Evolutionary conservation across 257 asterid species (phyloP), one percentile per base, ranked within the genome.

Genomic region (Gentiana macrophylla): DNA sequence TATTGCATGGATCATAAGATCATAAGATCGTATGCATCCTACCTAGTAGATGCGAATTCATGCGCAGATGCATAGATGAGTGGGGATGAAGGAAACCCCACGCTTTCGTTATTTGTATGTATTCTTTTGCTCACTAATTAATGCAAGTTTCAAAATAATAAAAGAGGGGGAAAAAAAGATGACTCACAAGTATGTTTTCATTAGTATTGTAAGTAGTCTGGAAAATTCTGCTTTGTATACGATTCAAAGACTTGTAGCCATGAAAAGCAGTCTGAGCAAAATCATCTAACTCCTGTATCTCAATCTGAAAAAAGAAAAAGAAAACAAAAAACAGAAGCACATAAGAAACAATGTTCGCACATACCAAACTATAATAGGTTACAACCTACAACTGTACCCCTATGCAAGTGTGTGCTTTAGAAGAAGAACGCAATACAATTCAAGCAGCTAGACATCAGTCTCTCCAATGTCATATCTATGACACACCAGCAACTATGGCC

Each of bases 211-310:
- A 91, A 53, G 98, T 83, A 55, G 86, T 91, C 59, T 88, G 94
- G 71, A 70, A 91, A 66, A 91, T 91, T 73, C 86, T 83, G 81
- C 98, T 91, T 86, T 91, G 98, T 66, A 91, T 87, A 63, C 97
- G 89, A 57, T 91, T 91, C 72, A 87, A 79, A 59, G 95, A 74
- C 80, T 87, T 84, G 80, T 91, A 91, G 63, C 98, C 98, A 56
- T 70, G 92, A 67, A 91, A 91, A 76, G 98, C 98, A 78, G 98
- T 83, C 83, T 84, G 95, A 56, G 98, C 98, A 57, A 87, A 79
- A 50, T 83, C 95, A 65, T 91, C 98, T 59, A 91, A 78, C 77
- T 91, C 98, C 83, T 81, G 83, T 71, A 91, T 87, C 62, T 84
- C 98, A 76, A 91, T 87, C 97, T 91, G 82, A 62, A 52, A 72